Evolutionary conservation across 2,329 filamentous ascomycete genomes (phyloP).

Genomic region (Nannizziopsis barbatae): DNA sequence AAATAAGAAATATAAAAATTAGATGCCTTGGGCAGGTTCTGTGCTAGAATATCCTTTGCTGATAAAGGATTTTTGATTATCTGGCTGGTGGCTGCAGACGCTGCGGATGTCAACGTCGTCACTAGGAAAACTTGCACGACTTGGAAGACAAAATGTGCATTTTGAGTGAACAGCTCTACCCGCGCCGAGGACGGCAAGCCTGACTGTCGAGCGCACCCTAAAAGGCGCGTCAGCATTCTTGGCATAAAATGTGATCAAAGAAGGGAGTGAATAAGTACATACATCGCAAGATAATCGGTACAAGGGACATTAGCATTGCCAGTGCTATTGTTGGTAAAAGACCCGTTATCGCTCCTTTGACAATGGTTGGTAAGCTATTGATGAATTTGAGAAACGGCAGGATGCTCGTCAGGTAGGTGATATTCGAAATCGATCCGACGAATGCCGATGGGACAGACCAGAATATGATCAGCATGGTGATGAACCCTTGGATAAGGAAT

Average conservation of each 20-base stretch:
- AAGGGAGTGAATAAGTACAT: constrained; percentile 26
- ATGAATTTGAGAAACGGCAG: constrained; percentile 62
- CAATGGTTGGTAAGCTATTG: constrained; percentile 52
- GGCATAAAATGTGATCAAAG: neutral
- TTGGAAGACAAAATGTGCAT: constrained; percentile 62
- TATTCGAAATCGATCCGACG: constrained; percentile 79
- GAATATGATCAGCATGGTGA: constrained; percentile 72
- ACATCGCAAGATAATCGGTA: constrained; percentile 71
- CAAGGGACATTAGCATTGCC: constrained; percentile 72
- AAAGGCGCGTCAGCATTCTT: neutral
- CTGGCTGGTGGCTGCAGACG: constrained; percentile 56
- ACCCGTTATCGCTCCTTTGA: constrained; percentile 73
- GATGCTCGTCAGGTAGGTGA: constrained; percentile 50
- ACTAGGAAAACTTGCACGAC: constrained; percentile 87
- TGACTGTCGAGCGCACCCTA: constrained; percentile 63
- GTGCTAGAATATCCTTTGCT: constrained; percentile 56
- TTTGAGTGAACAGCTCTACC: constrained; percentile 81
- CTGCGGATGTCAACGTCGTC: constrained; percentile 70
- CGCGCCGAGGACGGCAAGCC: constrained; percentile 70
- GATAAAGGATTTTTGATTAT: constrained; percentile 55
- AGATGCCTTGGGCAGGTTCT: constrained; percentile 69
- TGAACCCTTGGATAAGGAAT: constrained; percentile 56
- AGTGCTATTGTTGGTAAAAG: constrained; percentile 70
- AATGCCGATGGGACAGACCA: constrained; percentile 67
- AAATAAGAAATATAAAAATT: constrained; percentile 97